Conservation (phyloP, 2,329 filamentous ascomycete genomes). For the Claviceps sorghi region DNA sequence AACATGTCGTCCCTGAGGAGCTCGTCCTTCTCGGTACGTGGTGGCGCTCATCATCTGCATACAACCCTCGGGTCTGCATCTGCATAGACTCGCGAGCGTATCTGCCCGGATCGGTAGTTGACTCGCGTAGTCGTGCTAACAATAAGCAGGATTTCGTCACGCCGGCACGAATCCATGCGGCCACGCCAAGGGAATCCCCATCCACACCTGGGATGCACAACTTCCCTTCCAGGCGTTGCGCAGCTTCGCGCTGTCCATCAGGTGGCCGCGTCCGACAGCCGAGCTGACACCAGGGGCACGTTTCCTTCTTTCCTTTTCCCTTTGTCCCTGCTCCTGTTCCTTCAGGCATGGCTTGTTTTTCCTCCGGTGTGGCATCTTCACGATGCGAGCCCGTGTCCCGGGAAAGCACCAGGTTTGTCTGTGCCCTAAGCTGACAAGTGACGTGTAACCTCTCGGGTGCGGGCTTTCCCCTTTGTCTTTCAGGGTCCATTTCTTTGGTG, state of each 20-base stretch:
- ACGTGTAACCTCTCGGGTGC: not conserved
- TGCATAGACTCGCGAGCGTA: not conserved
- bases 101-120: not conserved
- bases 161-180: not conserved
- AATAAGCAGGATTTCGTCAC: not conserved
- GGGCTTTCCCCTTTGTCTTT: not conserved
- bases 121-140: not conserved
- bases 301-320: not conserved
- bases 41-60: not conserved
- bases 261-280: not conserved
- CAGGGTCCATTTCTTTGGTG: no score
- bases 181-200: not conserved
- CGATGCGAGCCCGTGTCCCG: no score
- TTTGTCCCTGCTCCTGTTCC: not conserved
- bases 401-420: not conserved
- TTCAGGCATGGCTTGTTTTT: not conserved
- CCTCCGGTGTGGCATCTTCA: not conserved
- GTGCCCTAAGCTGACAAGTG: not conserved
- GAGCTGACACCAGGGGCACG: not conserved
- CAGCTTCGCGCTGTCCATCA: constrained; percentile 2
- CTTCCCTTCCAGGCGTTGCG: not conserved
- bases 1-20: no score
- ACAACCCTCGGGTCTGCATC: not conserved
- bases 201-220: not conserved
- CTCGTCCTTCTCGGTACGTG: no score